Conservation (phyloP, 2,329 filamentous ascomycete species). For the Curvularia hawaiiensis region DNA sequence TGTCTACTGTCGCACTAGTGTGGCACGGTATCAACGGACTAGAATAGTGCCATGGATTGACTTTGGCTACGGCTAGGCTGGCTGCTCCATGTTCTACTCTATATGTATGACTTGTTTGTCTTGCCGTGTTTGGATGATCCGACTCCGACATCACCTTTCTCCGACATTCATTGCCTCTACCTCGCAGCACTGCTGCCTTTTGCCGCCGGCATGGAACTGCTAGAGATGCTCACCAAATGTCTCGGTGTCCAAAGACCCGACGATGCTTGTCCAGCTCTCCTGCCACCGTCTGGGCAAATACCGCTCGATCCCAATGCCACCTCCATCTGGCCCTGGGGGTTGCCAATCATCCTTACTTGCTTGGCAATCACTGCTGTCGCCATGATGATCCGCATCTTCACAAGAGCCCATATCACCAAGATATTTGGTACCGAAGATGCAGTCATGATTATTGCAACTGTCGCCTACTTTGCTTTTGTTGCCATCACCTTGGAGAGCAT, state of each 20-base stretch:
- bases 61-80: neutral
- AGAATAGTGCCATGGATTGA: neutral
- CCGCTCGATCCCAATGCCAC: conserved; percentile 15
- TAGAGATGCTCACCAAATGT: conserved; percentile 1
- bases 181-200: neutral
- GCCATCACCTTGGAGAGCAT: conserved; percentile 9
- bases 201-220: conserved; percentile 1
- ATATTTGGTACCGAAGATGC: neutral
- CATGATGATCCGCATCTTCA: conserved; percentile 10
- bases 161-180: conserved; percentile 1
- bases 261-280: conserved; percentile 14
- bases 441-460: conserved; percentile 1
- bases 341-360: conserved; percentile 2
- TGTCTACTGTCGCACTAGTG: neutral
- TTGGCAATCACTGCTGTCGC: neutral
- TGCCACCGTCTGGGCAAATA: conserved; percentile 13
- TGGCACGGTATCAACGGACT: neutral
- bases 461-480: conserved; percentile 10
- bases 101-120: neutral
- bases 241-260: neutral
- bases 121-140: neutral
- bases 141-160: neutral
- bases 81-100: neutral
- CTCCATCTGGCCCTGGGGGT: conserved; percentile 3
- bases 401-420: neutral